Conservation (phyloP, 2,329 filamentous ascomycete species). For the Paecilomyces formosus region DNA sequence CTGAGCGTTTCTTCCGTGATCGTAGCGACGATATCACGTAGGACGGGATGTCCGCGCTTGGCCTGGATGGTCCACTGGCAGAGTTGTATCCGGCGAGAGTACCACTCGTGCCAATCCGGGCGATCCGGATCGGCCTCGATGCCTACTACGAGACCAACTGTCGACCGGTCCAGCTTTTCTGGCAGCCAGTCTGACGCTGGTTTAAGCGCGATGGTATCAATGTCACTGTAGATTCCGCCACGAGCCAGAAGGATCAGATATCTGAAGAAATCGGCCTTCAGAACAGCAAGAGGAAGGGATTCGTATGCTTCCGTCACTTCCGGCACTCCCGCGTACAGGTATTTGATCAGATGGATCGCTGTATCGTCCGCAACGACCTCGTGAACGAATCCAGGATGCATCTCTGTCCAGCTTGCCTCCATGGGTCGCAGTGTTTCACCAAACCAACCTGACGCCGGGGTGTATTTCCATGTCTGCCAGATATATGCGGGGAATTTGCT, state of each 20-base stretch:
- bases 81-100: constrained; percentile 92
- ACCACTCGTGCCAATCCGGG: constrained; percentile 90
- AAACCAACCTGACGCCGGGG: constrained; percentile 70
- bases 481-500: constrained; percentile 93
- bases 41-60: constrained; percentile 87
- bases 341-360: constrained; percentile 69
- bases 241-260: constrained; percentile 69
- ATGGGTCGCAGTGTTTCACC: constrained; percentile 65
- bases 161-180: constrained; percentile 62
- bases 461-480: constrained; percentile 98
- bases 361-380: constrained; percentile 93
- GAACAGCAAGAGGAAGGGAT: constrained; percentile 63
- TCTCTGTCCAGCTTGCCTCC: constrained; percentile 81
- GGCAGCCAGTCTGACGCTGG: constrained; percentile 86
- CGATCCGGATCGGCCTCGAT: constrained; percentile 96
- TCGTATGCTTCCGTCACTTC: constrained; percentile 72
- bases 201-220: constrained; percentile 81
- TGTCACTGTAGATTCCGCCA: constrained; percentile 81
- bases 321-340: constrained; percentile 78
- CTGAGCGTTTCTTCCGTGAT: constrained; percentile 77
- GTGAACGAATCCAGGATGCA: constrained; percentile 87
- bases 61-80: constrained; percentile 98
- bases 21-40: constrained; percentile 77
- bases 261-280: constrained; percentile 72
- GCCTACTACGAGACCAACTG: constrained; percentile 80